Conservation (phyloP, 148 eudicot species). For the Nepenthes gracilis region DNA sequence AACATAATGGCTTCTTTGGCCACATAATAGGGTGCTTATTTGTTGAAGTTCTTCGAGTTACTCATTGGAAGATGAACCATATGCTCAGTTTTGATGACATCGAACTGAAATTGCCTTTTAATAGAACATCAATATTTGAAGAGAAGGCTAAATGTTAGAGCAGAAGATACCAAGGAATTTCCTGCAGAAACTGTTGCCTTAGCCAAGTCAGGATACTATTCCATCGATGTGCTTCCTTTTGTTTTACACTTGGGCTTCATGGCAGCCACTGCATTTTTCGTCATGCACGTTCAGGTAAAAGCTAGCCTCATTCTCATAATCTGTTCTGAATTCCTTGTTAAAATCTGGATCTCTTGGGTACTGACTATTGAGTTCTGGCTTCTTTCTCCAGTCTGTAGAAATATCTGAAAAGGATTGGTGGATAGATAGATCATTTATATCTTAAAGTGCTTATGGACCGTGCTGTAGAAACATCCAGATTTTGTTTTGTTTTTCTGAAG, state of each 20-base stretch:
- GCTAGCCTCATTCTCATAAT: neutral
- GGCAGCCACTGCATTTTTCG: conserved; percentile 71
- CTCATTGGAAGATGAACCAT: no score
- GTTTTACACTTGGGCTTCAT: conserved; percentile 78
- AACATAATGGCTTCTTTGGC: no score
- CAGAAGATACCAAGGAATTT: conserved; percentile 8
- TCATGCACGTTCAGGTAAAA: conserved; percentile 92
- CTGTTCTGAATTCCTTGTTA: neutral
- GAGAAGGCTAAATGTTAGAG: conserved; percentile 26
- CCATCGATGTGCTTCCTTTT: conserved; percentile 50
- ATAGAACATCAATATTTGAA: conserved; percentile 36
- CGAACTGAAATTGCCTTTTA: neutral
- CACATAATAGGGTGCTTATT: no score
- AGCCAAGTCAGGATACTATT: conserved; percentile 19
- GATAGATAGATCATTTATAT: no score
- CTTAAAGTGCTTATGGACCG: no score
- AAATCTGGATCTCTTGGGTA: neutral
- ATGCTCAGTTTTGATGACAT: neutral
- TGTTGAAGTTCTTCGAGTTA: no score
- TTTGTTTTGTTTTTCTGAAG: no score
- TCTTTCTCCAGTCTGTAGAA: neutral
- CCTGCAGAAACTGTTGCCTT: conserved; percentile 17
- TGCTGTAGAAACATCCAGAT: no score
- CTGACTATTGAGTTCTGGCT: neutral
- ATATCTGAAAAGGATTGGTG: no score